These are phyloP conservation scores for Citrus sinensis DNA, from an alignment of 345 rosid genomes.

Conservation along the genomic window DNA sequence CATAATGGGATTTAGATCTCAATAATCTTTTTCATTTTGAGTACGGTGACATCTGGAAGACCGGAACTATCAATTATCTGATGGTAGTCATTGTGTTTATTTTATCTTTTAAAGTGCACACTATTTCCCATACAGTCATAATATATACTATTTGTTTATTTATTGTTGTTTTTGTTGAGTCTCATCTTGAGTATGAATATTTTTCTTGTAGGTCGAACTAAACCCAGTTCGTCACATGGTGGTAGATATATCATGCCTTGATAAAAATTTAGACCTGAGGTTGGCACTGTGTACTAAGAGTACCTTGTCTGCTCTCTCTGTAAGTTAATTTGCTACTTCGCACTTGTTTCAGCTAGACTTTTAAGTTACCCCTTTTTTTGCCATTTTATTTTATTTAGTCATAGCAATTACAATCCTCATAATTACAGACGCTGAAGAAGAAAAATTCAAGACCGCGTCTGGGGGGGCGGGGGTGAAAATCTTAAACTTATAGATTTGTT, in stretches of 20 bases:
- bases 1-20: neutral
- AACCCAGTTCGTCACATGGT: conserved; percentile 34
- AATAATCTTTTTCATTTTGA: neutral
- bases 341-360: neutral
- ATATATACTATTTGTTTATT: neutral
- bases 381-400: neutral
- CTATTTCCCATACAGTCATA: no score
- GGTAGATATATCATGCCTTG: conserved; percentile 38
- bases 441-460: neutral
- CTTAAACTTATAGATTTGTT: no score
- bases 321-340: conserved; percentile 13
- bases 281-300: conserved; percentile 34
- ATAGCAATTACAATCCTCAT: neutral
- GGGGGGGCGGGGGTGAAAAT: neutral
- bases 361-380: neutral
- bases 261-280: conserved; percentile 44
- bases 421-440: neutral
- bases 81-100: no score
- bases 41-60: no score
- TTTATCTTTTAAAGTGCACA: no score
- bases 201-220: conserved; percentile 27
- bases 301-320: conserved; percentile 24
- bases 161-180: neutral
- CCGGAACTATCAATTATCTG: no score
- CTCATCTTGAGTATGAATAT: neutral